phyloP scores from a whole-genome alignment of 352 stramenopile species.

The Globisporangium nunn region DNA sequence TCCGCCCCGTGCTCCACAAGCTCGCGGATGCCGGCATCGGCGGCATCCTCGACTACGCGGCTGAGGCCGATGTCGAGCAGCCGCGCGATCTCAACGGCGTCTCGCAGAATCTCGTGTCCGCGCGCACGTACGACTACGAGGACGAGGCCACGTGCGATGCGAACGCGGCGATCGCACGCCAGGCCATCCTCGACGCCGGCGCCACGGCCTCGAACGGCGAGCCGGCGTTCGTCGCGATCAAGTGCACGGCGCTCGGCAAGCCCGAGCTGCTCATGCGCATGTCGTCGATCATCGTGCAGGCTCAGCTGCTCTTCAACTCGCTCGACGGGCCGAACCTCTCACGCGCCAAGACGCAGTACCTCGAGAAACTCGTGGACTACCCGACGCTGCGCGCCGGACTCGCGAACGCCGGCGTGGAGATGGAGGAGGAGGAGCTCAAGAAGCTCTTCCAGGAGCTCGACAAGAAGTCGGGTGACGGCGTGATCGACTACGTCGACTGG shows the following conservation, averaged over 20 bases:
- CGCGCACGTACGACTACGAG: conserved; percentile 95
- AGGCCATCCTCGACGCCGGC: conserved; percentile 75
- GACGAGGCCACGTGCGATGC: conserved; percentile 90
- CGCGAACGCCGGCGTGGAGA: conserved; percentile 53
- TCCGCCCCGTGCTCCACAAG: conserved; percentile 72
- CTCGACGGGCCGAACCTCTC: conserved; percentile 86
- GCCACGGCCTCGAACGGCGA: conserved; percentile 29
- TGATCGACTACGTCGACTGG: conserved; percentile 95
- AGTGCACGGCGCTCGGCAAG: conserved; percentile 96
- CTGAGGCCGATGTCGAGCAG: conserved; percentile 88
- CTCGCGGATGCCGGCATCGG: conserved; percentile 84
- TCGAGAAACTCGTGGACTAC: conserved; percentile 79
- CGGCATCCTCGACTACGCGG: conserved; percentile 96
- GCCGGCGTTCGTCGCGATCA: conserved; percentile 94
- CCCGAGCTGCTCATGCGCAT: conserved; percentile 94
- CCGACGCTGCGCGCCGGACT: conserved; percentile 63
- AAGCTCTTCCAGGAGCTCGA: conserved; percentile 64
- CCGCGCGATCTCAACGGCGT: conserved; percentile 73
- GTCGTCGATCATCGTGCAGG: conserved; percentile 90
- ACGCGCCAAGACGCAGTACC: conserved; percentile 71
- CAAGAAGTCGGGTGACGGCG: conserved; percentile 48
- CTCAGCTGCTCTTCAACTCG: conserved; percentile 87
- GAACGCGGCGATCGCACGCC: conserved; percentile 82
- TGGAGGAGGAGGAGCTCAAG: conserved; percentile 56
- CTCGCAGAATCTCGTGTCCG: conserved; percentile 75